Evolutionary conservation across 371 early-diverging fungal species (phyloP).

Genomic region (Apophysomyces elegans): DNA sequence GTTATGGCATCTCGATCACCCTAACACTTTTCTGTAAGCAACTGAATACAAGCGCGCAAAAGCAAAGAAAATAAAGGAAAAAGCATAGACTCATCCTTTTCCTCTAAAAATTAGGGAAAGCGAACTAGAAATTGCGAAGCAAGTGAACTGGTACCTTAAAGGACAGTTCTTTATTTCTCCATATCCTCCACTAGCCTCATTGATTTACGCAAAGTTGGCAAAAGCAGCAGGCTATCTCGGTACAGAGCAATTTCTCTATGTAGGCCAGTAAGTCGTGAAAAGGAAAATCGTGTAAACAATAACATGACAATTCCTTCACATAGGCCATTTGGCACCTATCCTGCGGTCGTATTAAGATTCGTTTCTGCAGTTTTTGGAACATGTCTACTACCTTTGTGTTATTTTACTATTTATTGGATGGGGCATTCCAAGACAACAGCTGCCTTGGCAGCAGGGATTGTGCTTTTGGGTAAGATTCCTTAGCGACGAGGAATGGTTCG

Average conservation of each 20-base stretch:
- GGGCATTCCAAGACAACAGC: slow-evolving; percentile 35
- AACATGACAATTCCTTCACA: not conserved
- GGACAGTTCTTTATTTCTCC: slow-evolving; percentile 48
- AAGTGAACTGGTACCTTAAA: slow-evolving; percentile 45
- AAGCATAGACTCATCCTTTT: not conserved
- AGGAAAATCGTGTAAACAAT: not conserved
- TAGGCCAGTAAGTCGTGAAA: slow-evolving; percentile 69
- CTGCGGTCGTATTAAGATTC: slow-evolving; percentile 28
- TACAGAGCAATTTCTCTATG: slow-evolving; percentile 78
- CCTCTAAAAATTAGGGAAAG: not conserved
- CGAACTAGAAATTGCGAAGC: slow-evolving; percentile 35
- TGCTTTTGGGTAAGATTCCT: slow-evolving; percentile 35
- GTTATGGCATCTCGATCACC: not conserved
- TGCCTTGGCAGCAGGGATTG: slow-evolving; percentile 32
- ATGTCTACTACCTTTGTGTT: slow-evolving; percentile 32
- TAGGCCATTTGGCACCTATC: slow-evolving; percentile 32
- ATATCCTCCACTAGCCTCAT: slow-evolving; percentile 76
- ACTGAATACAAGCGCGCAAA: no score
- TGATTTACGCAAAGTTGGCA: slow-evolving; percentile 82
- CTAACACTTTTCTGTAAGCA: not conserved
- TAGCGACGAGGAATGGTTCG: not conserved
- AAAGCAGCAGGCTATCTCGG: slow-evolving; percentile 82
- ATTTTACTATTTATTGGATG: slow-evolving; percentile 31
- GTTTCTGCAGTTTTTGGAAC: slow-evolving; percentile 34
- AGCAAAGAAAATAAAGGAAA: not conserved